phyloP scores from a whole-genome alignment of 306 rosid species.

The Trifolium pratense region DNA sequence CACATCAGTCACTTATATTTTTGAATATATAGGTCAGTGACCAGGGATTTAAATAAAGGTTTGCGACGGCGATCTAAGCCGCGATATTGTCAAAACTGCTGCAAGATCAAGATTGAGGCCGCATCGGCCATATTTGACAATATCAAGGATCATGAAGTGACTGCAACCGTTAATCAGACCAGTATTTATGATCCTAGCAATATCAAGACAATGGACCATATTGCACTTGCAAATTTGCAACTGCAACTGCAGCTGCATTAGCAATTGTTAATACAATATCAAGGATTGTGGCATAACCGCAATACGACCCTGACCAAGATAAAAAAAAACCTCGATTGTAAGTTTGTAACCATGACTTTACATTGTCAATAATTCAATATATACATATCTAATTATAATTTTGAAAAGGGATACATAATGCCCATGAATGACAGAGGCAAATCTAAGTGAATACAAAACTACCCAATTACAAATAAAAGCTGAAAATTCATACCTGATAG shows the following conservation, averaged over 20 bases:
- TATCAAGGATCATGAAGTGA: background rate
- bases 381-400: background rate
- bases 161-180: background rate
- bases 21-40: background rate
- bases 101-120: background rate
- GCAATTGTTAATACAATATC: background rate
- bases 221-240: too few species aligned
- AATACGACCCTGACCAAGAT: background rate
- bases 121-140: background rate
- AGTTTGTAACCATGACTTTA: background rate
- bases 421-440: background rate
- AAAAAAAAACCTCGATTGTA: background rate
- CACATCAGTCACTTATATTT: background rate
- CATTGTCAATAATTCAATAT: too few species aligned
- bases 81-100: background rate
- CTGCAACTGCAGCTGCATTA: background rate
- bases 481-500: conserved; percentile 62
- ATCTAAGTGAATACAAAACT: conserved; percentile 25
- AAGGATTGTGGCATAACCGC: background rate
- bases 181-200: background rate
- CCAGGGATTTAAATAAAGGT: background rate
- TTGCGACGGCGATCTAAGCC: background rate
- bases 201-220: background rate
- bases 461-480: conserved; percentile 14
- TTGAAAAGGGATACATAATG: conserved; percentile 17